These are phyloP conservation scores for Daldinia childiae DNA, from an alignment of 495 filamentous ascomycete genomes.

Conservation along the genomic window DNA sequence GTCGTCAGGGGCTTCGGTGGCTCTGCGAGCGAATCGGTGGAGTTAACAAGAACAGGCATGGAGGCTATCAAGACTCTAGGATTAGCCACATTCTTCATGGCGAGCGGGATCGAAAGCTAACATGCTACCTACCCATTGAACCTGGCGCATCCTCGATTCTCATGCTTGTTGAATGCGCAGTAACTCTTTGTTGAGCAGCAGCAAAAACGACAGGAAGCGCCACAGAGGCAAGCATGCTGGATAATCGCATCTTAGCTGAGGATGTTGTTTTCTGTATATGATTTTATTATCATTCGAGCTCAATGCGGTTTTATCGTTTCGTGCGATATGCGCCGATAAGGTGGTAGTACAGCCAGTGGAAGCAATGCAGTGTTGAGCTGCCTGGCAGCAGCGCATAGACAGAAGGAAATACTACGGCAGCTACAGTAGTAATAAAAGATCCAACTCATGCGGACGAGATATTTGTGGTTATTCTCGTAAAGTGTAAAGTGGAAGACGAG, in stretches of 20 bases:
- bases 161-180: slow-evolving; percentile 28
- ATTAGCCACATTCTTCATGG: slow-evolving; percentile 19
- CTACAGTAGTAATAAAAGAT: slow-evolving; percentile 18
- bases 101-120: not conserved
- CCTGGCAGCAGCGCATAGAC: slow-evolving; percentile 33
- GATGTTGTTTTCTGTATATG: not conserved
- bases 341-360: not conserved
- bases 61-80: slow-evolving; percentile 18
- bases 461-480: not conserved
- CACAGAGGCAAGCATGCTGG: slow-evolving; percentile 4
- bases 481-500: slow-evolving; percentile 10
- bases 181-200: slow-evolving; percentile 27
- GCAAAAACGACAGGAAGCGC: slow-evolving; percentile 12
- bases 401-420: not conserved
- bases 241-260: slow-evolving; percentile 31
- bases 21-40: slow-evolving; percentile 24
- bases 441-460: not conserved
- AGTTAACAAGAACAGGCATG: slow-evolving; percentile 34
- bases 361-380: slow-evolving; percentile 21
- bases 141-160: slow-evolving; percentile 33
- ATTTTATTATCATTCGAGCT: slow-evolving; percentile 20
- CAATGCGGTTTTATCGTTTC: slow-evolving; percentile 3
- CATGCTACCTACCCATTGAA: slow-evolving; percentile 23
- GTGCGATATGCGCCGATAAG: slow-evolving; percentile 5
- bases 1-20: slow-evolving; percentile 28